A percentile compares a stretch with the other conserved stretches of the same genome.
Evolutionary conservation across 2,329 filamentous ascomycete species (phyloP).

Genomic region (Beauveria medogensis): DNA sequence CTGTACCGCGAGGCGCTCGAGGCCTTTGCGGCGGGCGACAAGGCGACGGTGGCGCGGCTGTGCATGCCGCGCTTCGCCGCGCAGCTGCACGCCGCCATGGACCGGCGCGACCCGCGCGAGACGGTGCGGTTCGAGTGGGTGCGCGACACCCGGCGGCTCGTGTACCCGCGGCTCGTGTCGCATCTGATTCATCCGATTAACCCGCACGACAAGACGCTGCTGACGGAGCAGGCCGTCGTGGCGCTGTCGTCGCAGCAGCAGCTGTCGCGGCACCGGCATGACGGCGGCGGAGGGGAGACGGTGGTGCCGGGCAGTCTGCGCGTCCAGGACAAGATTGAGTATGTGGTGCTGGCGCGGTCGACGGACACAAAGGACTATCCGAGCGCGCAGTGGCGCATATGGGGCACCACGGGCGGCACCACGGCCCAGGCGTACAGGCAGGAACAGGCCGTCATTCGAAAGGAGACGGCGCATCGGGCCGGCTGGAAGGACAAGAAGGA

Average conservation of each 20-base stretch:
- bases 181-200: constrained; percentile 44
- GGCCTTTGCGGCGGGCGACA: constrained; percentile 52
- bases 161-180: constrained; percentile 44
- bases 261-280: constrained; percentile 33
- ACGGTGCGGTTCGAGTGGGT: constrained; percentile 47
- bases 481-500: constrained; percentile 21
- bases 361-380: constrained; percentile 38
- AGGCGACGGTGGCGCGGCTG: constrained; percentile 38
- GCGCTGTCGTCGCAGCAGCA: constrained; percentile 49
- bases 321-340: constrained; percentile 51
- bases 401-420: constrained; percentile 53
- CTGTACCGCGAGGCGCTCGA: too few species aligned
- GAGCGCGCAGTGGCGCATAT: constrained; percentile 51
- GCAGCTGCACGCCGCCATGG: constrained; percentile 46
- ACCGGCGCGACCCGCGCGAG: constrained; percentile 38
- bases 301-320: constrained; percentile 39
- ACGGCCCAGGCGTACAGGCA: constrained; percentile 33
- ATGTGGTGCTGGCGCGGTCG: constrained; percentile 51
- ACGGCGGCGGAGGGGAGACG: constrained; percentile 18
- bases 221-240: constrained; percentile 49
- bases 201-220: constrained; percentile 28
- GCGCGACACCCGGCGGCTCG: constrained; percentile 33
- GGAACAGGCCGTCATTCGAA: constrained; percentile 27
- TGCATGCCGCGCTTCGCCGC: constrained; percentile 46
- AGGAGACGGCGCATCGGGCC: constrained; percentile 25